These are phyloP conservation scores for Poteriospumella lacustris DNA, from an alignment of 108 stramenopile species.

Conservation along the genomic window DNA sequence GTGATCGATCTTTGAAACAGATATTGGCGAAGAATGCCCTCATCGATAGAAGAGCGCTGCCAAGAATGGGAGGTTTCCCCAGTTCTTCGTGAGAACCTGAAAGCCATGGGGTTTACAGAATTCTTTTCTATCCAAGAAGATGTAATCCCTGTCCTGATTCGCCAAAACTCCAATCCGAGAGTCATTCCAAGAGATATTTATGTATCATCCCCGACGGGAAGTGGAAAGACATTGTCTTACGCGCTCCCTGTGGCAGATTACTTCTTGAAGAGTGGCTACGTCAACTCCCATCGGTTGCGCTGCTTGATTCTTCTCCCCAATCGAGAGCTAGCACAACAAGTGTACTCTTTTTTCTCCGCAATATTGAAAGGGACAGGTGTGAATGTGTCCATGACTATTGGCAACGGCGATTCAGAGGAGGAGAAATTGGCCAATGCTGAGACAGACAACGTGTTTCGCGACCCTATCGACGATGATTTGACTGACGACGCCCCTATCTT, in stretches of 20 bases:
- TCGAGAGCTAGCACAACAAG: slow-evolving; percentile 15
- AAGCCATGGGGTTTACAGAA: background rate
- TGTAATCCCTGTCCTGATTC: background rate
- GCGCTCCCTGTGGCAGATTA: background rate
- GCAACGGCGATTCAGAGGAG: background rate
- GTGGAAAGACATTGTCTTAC: slow-evolving; percentile 12
- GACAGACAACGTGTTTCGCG: too few relatives aligned
- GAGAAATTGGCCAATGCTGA: too few relatives aligned
- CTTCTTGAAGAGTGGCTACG: background rate
- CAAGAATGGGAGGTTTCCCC: background rate
- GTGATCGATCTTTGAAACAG: too few relatives aligned
- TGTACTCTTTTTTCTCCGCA: background rate
- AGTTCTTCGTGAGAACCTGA: background rate
- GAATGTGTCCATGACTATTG: background rate
- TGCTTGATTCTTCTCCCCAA: background rate
- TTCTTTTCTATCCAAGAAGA: background rate
- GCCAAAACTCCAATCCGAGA: background rate
- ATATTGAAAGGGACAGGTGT: background rate
- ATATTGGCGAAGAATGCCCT: too few relatives aligned
- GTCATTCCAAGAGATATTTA: background rate
- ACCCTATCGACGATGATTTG: too few relatives aligned
- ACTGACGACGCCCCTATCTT: background rate
- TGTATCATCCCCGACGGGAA: slow-evolving; percentile 10
- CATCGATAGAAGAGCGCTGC: background rate
- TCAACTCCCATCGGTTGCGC: background rate